These are phyloP conservation scores for Lathyrus tuberosus DNA, from an alignment of 306 rosid species.

Conservation along the genomic window DNA sequence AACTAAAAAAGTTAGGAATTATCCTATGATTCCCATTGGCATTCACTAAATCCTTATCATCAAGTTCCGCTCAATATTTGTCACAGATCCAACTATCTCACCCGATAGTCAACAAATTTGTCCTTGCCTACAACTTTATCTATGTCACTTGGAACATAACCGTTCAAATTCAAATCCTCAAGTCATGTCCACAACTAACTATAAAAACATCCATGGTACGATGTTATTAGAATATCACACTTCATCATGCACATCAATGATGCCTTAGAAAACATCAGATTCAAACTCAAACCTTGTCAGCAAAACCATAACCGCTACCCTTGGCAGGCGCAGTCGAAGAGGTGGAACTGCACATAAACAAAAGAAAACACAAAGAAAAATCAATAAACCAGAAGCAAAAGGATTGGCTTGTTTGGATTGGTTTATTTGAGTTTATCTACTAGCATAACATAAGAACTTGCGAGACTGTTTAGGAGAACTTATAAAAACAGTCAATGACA, in stretches of 20 bases:
- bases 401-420: neutral
- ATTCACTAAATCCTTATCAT: constrained; percentile 16
- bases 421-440: neutral
- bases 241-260: constrained; percentile 23
- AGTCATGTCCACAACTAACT: neutral
- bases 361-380: constrained; percentile 34
- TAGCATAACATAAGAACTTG: neutral
- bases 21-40: neutral
- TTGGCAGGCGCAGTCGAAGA: constrained; percentile 51
- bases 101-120: neutral
- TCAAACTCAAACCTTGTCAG: constrained; percentile 75
- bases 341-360: constrained; percentile 53
- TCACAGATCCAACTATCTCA: constrained; percentile 22
- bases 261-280: constrained; percentile 11
- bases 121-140: constrained; percentile 12
- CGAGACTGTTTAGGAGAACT: neutral
- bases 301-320: constrained; percentile 93
- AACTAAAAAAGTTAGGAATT: neutral
- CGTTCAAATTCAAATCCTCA: constrained; percentile 19
- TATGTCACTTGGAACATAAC: constrained; percentile 10
- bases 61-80: constrained; percentile 9
- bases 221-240: neutral
- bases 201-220: neutral
- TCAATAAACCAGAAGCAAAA: neutral
- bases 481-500: neutral